These are phyloP conservation scores for Peniophora sp. DNA, from an alignment of 1,284 basidiomycete species.

Conservation along the genomic window DNA sequence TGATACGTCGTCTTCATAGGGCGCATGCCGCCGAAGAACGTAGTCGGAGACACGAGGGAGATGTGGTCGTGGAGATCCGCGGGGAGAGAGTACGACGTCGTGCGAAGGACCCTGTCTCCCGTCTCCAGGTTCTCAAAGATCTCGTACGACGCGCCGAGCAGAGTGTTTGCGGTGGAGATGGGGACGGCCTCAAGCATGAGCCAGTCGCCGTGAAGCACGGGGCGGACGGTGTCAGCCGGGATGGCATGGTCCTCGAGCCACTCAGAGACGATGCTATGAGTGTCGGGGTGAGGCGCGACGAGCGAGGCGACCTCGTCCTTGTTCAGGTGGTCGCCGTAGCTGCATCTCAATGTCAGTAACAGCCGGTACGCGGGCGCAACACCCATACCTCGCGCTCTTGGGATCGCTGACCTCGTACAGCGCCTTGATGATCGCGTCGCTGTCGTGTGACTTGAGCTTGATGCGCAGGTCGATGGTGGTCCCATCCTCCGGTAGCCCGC, in stretches of 20 bases:
- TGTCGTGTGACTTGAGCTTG: slow-evolving; percentile 42
- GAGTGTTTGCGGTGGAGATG: slow-evolving; percentile 19
- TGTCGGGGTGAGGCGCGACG: slow-evolving; percentile 49
- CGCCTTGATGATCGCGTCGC: slow-evolving; percentile 40
- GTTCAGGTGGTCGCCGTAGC: slow-evolving; percentile 63
- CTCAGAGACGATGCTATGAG: slow-evolving; percentile 42
- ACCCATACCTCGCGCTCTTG: slow-evolving; percentile 40
- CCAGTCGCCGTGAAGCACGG: slow-evolving; percentile 51
- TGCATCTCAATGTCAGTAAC: slow-evolving; percentile 21
- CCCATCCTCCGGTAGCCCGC: slow-evolving; percentile 35
- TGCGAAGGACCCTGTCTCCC: slow-evolving; percentile 50
- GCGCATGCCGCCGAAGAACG: slow-evolving; percentile 49
- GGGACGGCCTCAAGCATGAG: slow-evolving; percentile 46
- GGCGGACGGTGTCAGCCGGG: slow-evolving; percentile 40
- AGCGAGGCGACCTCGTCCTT: slow-evolving; percentile 56
- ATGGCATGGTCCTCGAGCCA: slow-evolving; percentile 62
- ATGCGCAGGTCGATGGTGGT: slow-evolving; percentile 42
- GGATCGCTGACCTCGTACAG: slow-evolving; percentile 59
- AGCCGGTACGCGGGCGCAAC: slow-evolving; percentile 56
- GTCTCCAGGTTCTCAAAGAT: slow-evolving; percentile 47
- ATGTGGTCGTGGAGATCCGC: slow-evolving; percentile 51
- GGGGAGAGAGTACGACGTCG: slow-evolving; percentile 64
- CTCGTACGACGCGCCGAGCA: slow-evolving; percentile 1
- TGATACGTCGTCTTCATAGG: not conserved
- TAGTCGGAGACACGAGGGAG: slow-evolving; percentile 70